Evolutionary conservation across 495 filamentous ascomycete species (phyloP).

Genomic region (Rusavskia elegans): DNA sequence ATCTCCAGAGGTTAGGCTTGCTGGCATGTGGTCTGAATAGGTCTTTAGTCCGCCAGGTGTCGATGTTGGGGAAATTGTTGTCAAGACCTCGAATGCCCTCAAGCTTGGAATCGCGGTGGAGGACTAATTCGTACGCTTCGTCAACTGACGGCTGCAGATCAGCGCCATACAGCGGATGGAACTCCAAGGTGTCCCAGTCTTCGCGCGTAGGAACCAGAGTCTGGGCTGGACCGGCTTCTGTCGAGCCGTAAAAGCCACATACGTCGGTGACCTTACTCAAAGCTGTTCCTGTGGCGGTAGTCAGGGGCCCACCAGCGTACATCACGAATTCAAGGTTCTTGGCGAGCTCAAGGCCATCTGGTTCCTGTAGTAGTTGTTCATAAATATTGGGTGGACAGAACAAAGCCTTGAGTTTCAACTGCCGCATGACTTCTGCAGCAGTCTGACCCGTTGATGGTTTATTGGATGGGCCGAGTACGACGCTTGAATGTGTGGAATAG

Average conservation of each 20-base stretch:
- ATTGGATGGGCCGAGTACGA: conserved; percentile 14
- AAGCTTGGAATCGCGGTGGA: conserved; percentile 22
- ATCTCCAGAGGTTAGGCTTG: conserved; percentile 31
- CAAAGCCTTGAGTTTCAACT: conserved; percentile 11
- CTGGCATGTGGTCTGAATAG: conserved; percentile 35
- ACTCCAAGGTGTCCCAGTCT: conserved; percentile 38
- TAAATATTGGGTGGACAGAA: conserved; percentile 13
- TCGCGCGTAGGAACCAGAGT: conserved; percentile 12
- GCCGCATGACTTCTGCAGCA: conserved; percentile 10
- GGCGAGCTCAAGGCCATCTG: conserved; percentile 8
- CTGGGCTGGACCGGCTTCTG: conserved; percentile 14
- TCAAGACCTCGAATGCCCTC: conserved; percentile 13
- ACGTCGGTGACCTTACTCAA: conserved; percentile 16
- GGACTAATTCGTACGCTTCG: conserved; percentile 32
- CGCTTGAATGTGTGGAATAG: conserved; percentile 10
- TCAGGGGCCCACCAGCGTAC: conserved; percentile 17
- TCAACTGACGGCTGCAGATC: conserved; percentile 25
- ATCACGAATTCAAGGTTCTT: conserved; percentile 14
- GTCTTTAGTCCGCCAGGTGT: conserved; percentile 40
- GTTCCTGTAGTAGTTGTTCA: conserved; percentile 14
- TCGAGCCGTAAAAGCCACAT: conserved; percentile 16
- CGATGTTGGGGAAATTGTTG: conserved; percentile 17
- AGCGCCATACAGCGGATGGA: conserved; percentile 29
- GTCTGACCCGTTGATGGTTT: conserved; percentile 14
- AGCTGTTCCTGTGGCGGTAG: conserved; percentile 9